Evolutionary conservation across 371 early-diverging fungal species (phyloP).

Genomic region (Enterocytospora artemiae): DNA sequence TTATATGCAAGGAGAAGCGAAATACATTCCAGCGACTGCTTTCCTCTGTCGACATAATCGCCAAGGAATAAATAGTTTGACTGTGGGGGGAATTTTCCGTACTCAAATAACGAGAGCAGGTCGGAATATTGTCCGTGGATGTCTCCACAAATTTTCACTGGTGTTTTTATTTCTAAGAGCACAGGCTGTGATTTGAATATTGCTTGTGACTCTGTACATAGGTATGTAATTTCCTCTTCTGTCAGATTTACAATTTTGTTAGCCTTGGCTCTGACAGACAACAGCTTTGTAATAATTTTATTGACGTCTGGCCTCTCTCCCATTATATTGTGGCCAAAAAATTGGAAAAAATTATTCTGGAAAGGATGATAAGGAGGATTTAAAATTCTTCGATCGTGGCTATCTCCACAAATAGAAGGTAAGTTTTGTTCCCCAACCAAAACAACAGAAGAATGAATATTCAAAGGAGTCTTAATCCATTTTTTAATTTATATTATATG

Average conservation of each 20-base stretch:
- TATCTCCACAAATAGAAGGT: too few species aligned
- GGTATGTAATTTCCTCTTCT: constrained; percentile 69
- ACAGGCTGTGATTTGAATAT: constrained; percentile 79
- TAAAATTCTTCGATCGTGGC: too few species aligned
- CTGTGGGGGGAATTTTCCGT: constrained; percentile 43
- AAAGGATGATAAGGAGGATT: too few species aligned
- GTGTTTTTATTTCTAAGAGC: constrained; percentile 74
- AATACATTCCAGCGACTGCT: constrained; percentile 84
- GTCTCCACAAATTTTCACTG: constrained; percentile 55
- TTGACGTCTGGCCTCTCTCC: constrained; percentile 40
- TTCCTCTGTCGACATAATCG: constrained; percentile 74
- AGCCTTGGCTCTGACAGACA: constrained; percentile 74
- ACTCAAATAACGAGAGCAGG: constrained; percentile 50
- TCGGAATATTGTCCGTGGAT: constrained; percentile 56
- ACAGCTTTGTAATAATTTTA: constrained; percentile 56
- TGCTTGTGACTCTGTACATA: constrained; percentile 73
- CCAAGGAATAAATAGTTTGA: constrained; percentile 56
- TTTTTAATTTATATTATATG: too few species aligned
- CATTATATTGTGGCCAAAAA: constrained; percentile 6
- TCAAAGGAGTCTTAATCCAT: background rate
- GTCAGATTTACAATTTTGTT: constrained; percentile 68
- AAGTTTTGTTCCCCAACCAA: too few species aligned
- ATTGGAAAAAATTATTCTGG: background rate
- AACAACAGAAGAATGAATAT: too few species aligned
- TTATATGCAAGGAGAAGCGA: constrained; percentile 81